Base-by-base conservation (phyloP, 139 green algal genomes). In the Haematococcus sp. region DNA sequence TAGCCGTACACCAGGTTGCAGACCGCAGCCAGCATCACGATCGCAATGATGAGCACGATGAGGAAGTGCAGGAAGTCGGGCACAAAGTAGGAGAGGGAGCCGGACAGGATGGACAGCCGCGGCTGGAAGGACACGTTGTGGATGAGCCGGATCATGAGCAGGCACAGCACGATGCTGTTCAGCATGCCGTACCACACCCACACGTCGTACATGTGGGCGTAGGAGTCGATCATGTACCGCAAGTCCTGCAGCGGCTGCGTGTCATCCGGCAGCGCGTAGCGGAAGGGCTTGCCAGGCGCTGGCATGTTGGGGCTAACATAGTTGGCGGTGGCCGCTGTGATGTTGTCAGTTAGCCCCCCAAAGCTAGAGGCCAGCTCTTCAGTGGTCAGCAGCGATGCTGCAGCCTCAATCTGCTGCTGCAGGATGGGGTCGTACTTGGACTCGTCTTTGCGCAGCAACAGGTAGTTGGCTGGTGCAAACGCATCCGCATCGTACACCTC, bases 51-150 rank as follows among this genome's bases (percentile, higher is more conserved):
- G 11, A 77, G 30, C 27, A 80, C 33, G 15, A 15, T 30, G 2
- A 58, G 27, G 49, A 77, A 84, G 78, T 84, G 76, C 19, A 55
- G 0, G 35, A 84, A 67, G 71, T 74, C 27, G 0, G 73, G 70
- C 43, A 77, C 2, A 15, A 64, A 25, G 33, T 68, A 49, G 23
- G 54, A 19, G 15, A 84, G n/a, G 28, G 73, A 64, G 54, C 73
- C 73, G 43, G 58, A 66, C 9, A 84, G 66, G 3, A 80, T 31
- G 1, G 73, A 58, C 35, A 84, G 73, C 19, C 73, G 73, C 20
- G 78, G 78, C 78, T 84, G 78, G 68, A 84, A 84, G 34, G 73
- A 54, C 1, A 80, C 17, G 71, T 84, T 75, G 33, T 74, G 31
- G 32, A 84, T 76, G 17, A 84, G 72, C 56, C 75, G 49, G 2